phyloP scores from a whole-genome alignment of 495 filamentous ascomycete genomes.

The Trichoderma orchidacearum region DNA sequence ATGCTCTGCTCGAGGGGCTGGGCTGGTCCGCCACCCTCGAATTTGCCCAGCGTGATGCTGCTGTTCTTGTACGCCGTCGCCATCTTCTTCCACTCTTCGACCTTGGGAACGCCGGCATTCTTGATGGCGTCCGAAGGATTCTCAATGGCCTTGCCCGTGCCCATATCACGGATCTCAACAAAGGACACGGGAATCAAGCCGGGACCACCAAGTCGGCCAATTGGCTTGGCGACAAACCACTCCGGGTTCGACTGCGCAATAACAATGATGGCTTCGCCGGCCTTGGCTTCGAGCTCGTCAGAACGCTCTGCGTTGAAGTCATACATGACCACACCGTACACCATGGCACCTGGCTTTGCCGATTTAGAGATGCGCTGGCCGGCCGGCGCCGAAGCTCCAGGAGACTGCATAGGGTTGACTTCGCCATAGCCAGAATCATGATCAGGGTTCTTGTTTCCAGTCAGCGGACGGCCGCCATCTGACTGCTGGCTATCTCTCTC shows the following conservation, averaged over 20 bases:
- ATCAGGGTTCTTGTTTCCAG: conserved; percentile 31
- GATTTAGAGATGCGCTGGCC: conserved; percentile 34
- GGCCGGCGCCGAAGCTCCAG: not conserved
- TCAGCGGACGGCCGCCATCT: conserved; percentile 45
- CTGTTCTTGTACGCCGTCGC: conserved; percentile 98
- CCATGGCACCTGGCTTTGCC: conserved; percentile 66
- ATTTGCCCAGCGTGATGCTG: conserved; percentile 87
- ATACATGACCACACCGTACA: conserved; percentile 93
- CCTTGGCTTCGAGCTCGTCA: conserved; percentile 89
- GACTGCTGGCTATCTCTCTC: conserved; percentile 79
- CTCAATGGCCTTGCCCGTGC: conserved; percentile 62
- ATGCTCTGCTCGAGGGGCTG: conserved; percentile 52
- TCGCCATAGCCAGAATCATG: conserved; percentile 80
- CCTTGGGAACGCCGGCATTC: conserved; percentile 85
- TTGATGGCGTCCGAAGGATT: conserved; percentile 80
- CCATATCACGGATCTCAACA: conserved; percentile 93
- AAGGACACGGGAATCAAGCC: conserved; percentile 95
- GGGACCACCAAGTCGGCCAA: conserved; percentile 83
- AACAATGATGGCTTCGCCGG: conserved; percentile 92
- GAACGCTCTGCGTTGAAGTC: conserved; percentile 92
- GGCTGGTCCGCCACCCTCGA: conserved; percentile 42
- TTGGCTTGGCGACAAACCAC: conserved; percentile 99
- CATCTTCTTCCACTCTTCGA: conserved; percentile 99
- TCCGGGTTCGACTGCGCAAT: conserved; percentile 99
- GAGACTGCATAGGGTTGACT: conserved; percentile 15